Evolutionary conservation across 768 basidiomycete genomes (phyloP).

Genomic region (Mycena maculata): DNA sequence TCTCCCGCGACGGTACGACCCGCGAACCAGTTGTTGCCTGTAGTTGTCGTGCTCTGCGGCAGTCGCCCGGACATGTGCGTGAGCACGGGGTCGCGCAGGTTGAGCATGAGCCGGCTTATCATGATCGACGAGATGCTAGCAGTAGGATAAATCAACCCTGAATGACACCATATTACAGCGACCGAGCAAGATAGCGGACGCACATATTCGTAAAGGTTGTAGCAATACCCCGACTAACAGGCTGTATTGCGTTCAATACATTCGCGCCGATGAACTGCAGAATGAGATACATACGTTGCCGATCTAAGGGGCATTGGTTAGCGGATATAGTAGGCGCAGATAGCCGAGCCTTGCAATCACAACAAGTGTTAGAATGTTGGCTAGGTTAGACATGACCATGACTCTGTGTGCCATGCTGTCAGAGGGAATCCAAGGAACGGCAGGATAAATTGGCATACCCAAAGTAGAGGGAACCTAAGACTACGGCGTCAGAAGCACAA

Average conservation of each 20-base stretch:
- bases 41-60: neutral
- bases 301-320: neutral
- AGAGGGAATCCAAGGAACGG: neutral
- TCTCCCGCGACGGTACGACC: neutral
- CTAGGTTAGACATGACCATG: slow-evolving; percentile 20
- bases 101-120: slow-evolving; percentile 26
- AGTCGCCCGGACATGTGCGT: neutral
- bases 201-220: slow-evolving; percentile 34
- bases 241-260: neutral
- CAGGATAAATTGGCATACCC: too few species aligned
- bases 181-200: too few species aligned
- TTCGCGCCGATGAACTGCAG: too few species aligned
- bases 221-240: slow-evolving; percentile 13
- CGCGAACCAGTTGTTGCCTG: neutral
- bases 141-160: neutral
- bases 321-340: neutral
- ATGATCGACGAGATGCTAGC: slow-evolving; percentile 20
- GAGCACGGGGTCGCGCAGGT: slow-evolving; percentile 24
- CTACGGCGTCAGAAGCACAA: neutral
- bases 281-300: slow-evolving; percentile 18
- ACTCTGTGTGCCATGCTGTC: slow-evolving; percentile 7
- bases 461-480: slow-evolving; percentile 27
- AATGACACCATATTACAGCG: too few species aligned
- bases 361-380: slow-evolving; percentile 30
- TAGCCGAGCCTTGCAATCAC: slow-evolving; percentile 15